Evolutionary conservation across 1,139 yeast genomes (phyloP).

Genomic region (Diutina ranongensis): DNA sequence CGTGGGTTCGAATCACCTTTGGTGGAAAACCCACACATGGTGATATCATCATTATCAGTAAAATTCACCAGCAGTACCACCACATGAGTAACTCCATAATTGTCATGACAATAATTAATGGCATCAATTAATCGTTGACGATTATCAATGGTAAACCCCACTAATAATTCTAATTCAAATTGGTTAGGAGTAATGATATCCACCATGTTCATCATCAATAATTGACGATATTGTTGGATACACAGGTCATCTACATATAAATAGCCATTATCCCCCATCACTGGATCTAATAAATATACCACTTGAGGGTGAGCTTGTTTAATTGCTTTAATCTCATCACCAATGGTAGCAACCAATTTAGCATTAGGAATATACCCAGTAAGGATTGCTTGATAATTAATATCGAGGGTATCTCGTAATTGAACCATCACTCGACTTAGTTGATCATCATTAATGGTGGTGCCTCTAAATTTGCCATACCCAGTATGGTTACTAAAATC

Average conservation of each 20-base stretch:
- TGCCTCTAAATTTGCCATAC: conserved; percentile 32
- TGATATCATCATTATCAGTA: conserved; percentile 10
- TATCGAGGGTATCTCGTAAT: not conserved
- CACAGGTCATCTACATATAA: conserved; percentile 68
- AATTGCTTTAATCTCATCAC: not conserved
- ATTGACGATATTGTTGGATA: conserved; percentile 49
- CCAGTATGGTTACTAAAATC: conserved; percentile 80
- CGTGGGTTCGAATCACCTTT: conserved; percentile 9
- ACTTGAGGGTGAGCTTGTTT: conserved; percentile 11
- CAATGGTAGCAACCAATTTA: not conserved
- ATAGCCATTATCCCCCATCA: conserved; percentile 84
- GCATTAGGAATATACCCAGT: conserved; percentile 27
- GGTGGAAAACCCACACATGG: conserved; percentile 48
- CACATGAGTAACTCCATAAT: conserved; percentile 45
- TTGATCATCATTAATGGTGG: not conserved
- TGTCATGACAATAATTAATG: conserved; percentile 34
- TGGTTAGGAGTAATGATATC: conserved; percentile 83
- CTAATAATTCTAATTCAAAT: conserved; percentile 70
- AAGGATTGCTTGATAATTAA: conserved; percentile 18
- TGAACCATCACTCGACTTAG: not conserved
- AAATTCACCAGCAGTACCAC: conserved; percentile 39
- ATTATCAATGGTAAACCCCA: conserved; percentile 38
- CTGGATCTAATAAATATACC: conserved; percentile 76
- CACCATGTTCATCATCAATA: conserved; percentile 41
- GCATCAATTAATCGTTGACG: conserved; percentile 32